A percentile compares a stretch with the other conserved stretches of the same genome.
Evolutionary conservation across 495 filamentous ascomycete genomes (phyloP).

Genomic region (Xylaria bambusicola): DNA sequence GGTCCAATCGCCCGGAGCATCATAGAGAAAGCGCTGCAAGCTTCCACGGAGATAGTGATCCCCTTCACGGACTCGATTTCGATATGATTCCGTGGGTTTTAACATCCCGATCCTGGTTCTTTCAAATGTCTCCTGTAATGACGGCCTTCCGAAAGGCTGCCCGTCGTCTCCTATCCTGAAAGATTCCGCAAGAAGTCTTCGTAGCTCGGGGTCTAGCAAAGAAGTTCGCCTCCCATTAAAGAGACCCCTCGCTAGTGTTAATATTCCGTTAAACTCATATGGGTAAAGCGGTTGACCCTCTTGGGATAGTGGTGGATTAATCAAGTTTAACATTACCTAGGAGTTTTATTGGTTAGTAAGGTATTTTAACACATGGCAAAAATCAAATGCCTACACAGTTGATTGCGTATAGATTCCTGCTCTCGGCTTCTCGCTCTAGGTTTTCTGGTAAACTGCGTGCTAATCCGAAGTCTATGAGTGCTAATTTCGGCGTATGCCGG

Average conservation of each 20-base stretch:
- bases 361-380: neutral
- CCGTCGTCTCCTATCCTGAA: neutral
- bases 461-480: conserved; percentile 1
- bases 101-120: conserved; percentile 2
- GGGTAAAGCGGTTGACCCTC: neutral
- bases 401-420: neutral
- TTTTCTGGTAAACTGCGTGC: neutral
- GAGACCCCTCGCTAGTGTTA: conserved; percentile 1
- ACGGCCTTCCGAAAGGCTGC: neutral
- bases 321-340: conserved; percentile 2
- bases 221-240: neutral
- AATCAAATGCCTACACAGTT: neutral
- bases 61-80: neutral
- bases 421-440: neutral
- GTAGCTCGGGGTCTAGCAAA: conserved; percentile 7
- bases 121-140: conserved; percentile 1
- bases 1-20: neutral
- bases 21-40: neutral
- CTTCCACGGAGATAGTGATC: neutral
- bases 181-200: conserved; percentile 1
- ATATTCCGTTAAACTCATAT: neutral
- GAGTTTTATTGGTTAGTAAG: neutral
- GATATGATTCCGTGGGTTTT: conserved; percentile 1
- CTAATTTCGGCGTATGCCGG: conserved; percentile 3
- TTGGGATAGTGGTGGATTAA: neutral